Base-by-base conservation (phyloP, 257 asterid genomes). In the Fraxinus quadrangulata region DNA sequence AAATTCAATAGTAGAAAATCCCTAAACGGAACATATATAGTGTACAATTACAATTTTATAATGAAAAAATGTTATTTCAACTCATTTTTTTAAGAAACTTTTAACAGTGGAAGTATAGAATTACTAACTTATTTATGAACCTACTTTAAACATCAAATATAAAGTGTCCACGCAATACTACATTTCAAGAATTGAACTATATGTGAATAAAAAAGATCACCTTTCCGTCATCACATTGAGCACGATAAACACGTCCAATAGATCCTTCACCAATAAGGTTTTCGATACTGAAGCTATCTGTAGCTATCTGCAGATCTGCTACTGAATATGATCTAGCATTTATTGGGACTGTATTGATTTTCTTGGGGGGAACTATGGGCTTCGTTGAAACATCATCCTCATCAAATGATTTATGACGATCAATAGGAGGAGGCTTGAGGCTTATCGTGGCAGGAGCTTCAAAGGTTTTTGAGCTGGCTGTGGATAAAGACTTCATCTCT, bases 201-300 rank as follows among this genome's bases (percentile, higher is more conserved):
- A 28, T 49, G 24, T 39, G 67, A 30, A 36, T 78, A 47, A n/a
- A 61, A 34, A 74, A 61, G 63, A 76, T 47, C 83, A 94, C 99
- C 92, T 91, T 87, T 80, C 97, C 97, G 63, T 91, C 96, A 68
- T 88, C 90, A 73, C 87, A 82, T 67, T 88, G 90, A 73, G 99
- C 97, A 30, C 96, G 92, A 87, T 86, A 94, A 72, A 94, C 97
- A 67, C 97, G 92, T 14, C 97, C 97, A 21, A 90, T 76, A 71
- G 97, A 89, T 78, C 99, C 99, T 86, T 94, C 99, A 0, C 97
- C 97, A 37, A 94, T 81, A 78, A 92, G 94, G 84, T 90, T 91
- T 4, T 91, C 99, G 2, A 78, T 87, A 77, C 68, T 89, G 86
- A 94, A 94, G 87, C 97, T 94, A 77, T 91, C 92, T 2, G 99